Conservation (phyloP, 2,329 filamentous ascomycete species). For the Fusarium nanum region DNA sequence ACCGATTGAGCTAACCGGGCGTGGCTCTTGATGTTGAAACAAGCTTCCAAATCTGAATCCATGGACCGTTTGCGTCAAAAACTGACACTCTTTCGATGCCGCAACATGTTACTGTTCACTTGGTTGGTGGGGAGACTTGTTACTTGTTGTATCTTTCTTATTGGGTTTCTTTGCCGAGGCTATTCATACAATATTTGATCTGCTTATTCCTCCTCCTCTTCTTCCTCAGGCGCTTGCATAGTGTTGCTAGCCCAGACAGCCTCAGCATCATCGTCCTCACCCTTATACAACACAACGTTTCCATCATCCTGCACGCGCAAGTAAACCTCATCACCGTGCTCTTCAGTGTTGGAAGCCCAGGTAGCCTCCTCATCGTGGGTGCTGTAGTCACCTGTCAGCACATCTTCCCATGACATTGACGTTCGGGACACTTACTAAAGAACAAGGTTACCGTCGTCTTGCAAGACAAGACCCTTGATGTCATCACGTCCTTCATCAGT, state of each 20-base stretch:
- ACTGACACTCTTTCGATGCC: too few relatives aligned
- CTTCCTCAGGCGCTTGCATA: neutral
- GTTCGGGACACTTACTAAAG: conserved; percentile 47
- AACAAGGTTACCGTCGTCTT: conserved; percentile 49
- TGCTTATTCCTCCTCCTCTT: neutral
- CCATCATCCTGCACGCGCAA: conserved; percentile 49
- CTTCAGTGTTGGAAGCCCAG: conserved; percentile 48
- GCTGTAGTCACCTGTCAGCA: neutral
- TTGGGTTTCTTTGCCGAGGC: neutral
- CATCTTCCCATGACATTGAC: too few relatives aligned
- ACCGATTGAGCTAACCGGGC: conserved; percentile 53
- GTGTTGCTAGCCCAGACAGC: conserved; percentile 49
- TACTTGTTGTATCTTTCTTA: neutral
- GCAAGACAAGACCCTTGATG: conserved; percentile 48
- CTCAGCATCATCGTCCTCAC: conserved; percentile 37
- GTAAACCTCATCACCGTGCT: conserved; percentile 37
- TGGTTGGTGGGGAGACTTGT: too few relatives aligned
- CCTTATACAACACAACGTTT: conserved; percentile 50
- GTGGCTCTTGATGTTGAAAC: conserved; percentile 22
- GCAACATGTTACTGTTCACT: too few relatives aligned
- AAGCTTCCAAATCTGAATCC: rapidly evolving
- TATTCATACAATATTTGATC: neutral
- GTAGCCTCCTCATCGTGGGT: conserved; percentile 31
- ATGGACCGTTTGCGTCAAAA: neutral
- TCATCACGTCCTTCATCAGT: conserved; percentile 44